Conservation (phyloP, 179 eudicot species). For the Kewa caespitosa region DNA sequence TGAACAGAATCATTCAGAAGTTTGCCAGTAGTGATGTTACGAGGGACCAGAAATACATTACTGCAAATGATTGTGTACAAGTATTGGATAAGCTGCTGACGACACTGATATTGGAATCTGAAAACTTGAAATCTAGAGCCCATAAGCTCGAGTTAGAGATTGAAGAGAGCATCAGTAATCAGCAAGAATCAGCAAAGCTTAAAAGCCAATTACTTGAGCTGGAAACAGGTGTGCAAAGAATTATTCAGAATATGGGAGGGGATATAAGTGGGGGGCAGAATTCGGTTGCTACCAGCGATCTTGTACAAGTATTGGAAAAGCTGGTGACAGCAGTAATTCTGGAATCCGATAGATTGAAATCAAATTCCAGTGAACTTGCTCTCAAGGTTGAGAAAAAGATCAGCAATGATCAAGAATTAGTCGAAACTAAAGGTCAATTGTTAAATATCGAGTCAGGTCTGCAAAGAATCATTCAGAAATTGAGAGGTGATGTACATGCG, state of each 20-base stretch:
- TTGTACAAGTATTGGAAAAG: conserved; percentile 60
- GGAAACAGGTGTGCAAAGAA: conserved; percentile 48
- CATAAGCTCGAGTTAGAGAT: conserved; percentile 49
- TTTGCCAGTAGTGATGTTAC: conserved; percentile 41
- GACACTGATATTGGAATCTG: conserved; percentile 43
- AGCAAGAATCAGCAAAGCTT: conserved; percentile 42
- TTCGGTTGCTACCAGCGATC: conserved; percentile 35
- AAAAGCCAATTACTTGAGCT: conserved; percentile 53
- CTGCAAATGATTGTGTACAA: conserved; percentile 34
- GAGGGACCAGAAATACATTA: conserved; percentile 38
- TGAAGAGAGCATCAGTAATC: conserved; percentile 41
- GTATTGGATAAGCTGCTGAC: conserved; percentile 55
- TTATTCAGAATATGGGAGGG: conserved; percentile 61
- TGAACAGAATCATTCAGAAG: conserved; percentile 51
- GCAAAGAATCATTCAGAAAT: conserved; percentile 53
- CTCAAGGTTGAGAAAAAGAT: conserved; percentile 41
- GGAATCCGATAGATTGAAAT: conserved; percentile 66
- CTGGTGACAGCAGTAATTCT: conserved; percentile 40
- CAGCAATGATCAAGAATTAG: conserved; percentile 42
- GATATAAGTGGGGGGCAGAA: conserved; percentile 40
- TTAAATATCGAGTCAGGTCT: conserved; percentile 53
- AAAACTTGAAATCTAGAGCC: conserved; percentile 56
- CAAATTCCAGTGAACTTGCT: conserved; percentile 52
- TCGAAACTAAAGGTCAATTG: conserved; percentile 46
- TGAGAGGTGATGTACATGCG: conserved; percentile 48